Conservation (phyloP, 2,329 filamentous ascomycete genomes). For the Aureobasidium subglaciale region DNA sequence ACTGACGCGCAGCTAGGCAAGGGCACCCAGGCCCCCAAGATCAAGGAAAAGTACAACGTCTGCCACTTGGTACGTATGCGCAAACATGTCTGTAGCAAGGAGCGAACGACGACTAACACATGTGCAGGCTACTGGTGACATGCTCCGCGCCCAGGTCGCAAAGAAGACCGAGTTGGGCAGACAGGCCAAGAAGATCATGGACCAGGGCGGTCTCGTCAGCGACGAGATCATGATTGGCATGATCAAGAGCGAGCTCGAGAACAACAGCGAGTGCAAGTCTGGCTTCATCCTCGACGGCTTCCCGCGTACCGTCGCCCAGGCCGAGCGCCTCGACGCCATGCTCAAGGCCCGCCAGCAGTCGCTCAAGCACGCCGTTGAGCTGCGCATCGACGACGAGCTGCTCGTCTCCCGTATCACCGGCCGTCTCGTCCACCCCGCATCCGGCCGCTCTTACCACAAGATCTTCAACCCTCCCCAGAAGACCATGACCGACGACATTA, state of each 20-base stretch:
- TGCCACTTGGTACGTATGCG: slow-evolving; percentile 75
- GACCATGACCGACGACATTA: slow-evolving; percentile 91
- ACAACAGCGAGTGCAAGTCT: slow-evolving; percentile 91
- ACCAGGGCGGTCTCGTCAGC: slow-evolving; percentile 91
- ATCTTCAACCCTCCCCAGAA: slow-evolving; percentile 97
- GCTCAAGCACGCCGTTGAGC: slow-evolving; percentile 90
- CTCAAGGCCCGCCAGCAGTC: slow-evolving; percentile 68
- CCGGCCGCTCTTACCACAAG: slow-evolving; percentile 94
- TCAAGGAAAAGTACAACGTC: slow-evolving; percentile 96
- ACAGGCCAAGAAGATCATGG: slow-evolving; percentile 99
- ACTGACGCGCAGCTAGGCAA: slow-evolving; percentile 58
- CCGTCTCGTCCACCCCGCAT: slow-evolving; percentile 89
- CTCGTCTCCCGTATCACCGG: slow-evolving; percentile 95
- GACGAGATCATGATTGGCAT: slow-evolving; percentile 99
- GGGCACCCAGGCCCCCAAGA: slow-evolving; percentile 94
- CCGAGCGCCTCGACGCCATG: slow-evolving; percentile 91
- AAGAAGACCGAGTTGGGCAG: slow-evolving; percentile 92
- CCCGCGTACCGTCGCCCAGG: slow-evolving; percentile 91
- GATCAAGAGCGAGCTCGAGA: slow-evolving; percentile 96
- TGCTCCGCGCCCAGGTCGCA: slow-evolving; percentile 96
- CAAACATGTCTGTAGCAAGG: not conserved
- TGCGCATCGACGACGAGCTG: slow-evolving; percentile 91
- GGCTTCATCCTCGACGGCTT: slow-evolving; percentile 99
- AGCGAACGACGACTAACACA: slow-evolving; percentile 3
- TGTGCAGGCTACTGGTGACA: slow-evolving; percentile 86